Evolutionary conservation across 2,329 filamentous ascomycete genomes (phyloP).

Genomic region (Arthrocladium fulminans): DNA sequence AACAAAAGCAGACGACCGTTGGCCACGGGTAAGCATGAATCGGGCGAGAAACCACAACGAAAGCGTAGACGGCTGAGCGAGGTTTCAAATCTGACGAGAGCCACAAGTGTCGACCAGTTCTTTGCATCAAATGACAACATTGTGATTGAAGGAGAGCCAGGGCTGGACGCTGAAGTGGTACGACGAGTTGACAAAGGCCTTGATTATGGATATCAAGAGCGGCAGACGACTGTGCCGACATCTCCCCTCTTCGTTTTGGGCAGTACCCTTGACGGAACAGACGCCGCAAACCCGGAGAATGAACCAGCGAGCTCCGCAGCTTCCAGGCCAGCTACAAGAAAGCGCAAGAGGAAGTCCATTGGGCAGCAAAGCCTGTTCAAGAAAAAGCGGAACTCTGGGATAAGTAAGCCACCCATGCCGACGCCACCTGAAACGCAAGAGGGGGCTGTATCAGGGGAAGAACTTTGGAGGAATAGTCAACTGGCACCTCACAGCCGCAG

Average conservation of each 20-base stretch:
- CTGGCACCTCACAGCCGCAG: not conserved
- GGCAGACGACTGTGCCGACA: not conserved
- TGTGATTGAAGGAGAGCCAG: not conserved
- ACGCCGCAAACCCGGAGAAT: constrained; percentile 3
- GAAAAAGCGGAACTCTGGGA: constrained; percentile 35
- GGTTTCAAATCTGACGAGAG: constrained; percentile 4
- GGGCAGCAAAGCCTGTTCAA: constrained; percentile 8
- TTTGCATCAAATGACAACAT: not conserved
- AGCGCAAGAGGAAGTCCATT: constrained; percentile 7
- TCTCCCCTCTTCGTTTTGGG: not conserved
- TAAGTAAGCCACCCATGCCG: not conserved
- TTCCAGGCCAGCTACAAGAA: not conserved
- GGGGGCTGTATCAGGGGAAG: not conserved
- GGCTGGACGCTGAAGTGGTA: not conserved
- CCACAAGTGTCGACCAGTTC: not conserved
- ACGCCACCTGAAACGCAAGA: not conserved
- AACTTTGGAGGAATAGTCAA: not conserved
- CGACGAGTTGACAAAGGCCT: not conserved
- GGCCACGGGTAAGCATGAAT: not conserved
- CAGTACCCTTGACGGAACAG: not conserved
- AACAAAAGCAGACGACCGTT: not conserved
- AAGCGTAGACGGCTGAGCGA: constrained; percentile 15
- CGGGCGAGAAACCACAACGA: constrained; percentile 1
- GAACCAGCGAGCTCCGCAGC: not conserved
- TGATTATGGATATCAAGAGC: not conserved